phyloP scores from a whole-genome alignment of 2,329 filamentous ascomycete genomes.

The Immersiporthe knoxdaviesiana region DNA sequence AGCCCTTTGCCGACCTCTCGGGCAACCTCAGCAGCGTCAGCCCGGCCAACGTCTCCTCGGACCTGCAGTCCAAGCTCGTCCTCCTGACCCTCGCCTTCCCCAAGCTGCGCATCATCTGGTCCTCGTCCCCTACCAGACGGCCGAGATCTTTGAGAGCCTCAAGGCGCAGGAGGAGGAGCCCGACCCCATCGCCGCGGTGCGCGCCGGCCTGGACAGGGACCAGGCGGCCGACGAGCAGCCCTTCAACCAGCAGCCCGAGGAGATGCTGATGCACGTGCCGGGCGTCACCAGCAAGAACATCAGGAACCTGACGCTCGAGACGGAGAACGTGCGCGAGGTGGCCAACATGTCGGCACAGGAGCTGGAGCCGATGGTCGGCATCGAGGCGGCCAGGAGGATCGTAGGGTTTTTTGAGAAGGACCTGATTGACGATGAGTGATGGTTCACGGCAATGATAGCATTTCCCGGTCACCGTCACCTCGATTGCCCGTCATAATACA shows the following conservation, averaged over 20 bases:
- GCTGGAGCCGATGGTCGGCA: conserved; percentile 75
- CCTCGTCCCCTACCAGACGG: conserved; percentile 88
- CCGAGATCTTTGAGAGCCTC: conserved; percentile 92
- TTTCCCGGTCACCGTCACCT: too few relatives aligned
- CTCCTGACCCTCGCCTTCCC: conserved; percentile 92
- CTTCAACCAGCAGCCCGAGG: conserved; percentile 84
- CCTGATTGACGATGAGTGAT: conserved; percentile 51
- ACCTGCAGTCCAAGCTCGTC: conserved; percentile 89
- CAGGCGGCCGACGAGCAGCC: conserved; percentile 67
- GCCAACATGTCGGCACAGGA: conserved; percentile 82
- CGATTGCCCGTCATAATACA: neutral
- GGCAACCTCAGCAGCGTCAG: conserved; percentile 66
- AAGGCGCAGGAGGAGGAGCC: conserved; percentile 91
- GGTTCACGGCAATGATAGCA: neutral
- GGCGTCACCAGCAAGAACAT: conserved; percentile 83
- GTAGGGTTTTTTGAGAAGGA: conserved; percentile 77
- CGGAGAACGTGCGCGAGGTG: conserved; percentile 77
- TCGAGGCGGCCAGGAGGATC: conserved; percentile 75
- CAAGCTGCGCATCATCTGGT: conserved; percentile 89
- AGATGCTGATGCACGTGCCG: conserved; percentile 85
- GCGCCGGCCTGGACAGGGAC: conserved; percentile 73
- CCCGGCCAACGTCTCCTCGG: conserved; percentile 61
- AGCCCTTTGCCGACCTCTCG: conserved; percentile 71
- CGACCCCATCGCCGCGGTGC: conserved; percentile 84
- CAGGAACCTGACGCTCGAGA: conserved; percentile 70